phyloP scores from a whole-genome alignment of 257 asterid genomes.

The Capsicum pubescens region DNA sequence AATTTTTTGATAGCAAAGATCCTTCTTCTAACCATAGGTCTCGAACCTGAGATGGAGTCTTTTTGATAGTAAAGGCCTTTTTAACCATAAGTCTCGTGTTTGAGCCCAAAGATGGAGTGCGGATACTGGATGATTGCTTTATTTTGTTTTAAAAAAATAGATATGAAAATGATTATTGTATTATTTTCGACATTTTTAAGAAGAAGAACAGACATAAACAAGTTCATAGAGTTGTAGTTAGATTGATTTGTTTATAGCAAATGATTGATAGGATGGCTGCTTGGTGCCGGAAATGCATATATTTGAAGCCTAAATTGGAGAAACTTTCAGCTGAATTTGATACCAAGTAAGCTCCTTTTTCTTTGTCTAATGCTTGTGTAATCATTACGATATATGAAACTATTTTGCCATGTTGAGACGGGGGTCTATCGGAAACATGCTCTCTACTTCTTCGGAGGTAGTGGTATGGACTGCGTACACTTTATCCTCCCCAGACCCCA shows the following conservation, averaged over 20 bases:
- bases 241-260: constrained; percentile 21
- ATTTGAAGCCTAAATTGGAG: constrained; percentile 87
- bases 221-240: not conserved
- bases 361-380: not conserved
- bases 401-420: not conserved
- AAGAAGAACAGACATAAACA: not conserved
- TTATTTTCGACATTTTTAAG: not conserved
- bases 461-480: no score
- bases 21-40: not conserved
- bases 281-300: constrained; percentile 98
- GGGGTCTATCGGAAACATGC: no score
- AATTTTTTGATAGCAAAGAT: not conserved
- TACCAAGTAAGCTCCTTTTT: constrained; percentile 56
- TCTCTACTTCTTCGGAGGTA: no score
- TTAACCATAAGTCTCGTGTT: not conserved
- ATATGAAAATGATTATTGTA: no score
- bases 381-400: not conserved
- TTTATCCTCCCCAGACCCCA: no score
- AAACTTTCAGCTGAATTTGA: constrained; percentile 84
- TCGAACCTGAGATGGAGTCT: no score
- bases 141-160: no score
- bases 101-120: not conserved
- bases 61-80: not conserved
- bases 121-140: not conserved
- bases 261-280: constrained; percentile 77